Conservation (phyloP, 371 early-diverging fungal genomes). For the Lichtheimia ornata region DNA sequence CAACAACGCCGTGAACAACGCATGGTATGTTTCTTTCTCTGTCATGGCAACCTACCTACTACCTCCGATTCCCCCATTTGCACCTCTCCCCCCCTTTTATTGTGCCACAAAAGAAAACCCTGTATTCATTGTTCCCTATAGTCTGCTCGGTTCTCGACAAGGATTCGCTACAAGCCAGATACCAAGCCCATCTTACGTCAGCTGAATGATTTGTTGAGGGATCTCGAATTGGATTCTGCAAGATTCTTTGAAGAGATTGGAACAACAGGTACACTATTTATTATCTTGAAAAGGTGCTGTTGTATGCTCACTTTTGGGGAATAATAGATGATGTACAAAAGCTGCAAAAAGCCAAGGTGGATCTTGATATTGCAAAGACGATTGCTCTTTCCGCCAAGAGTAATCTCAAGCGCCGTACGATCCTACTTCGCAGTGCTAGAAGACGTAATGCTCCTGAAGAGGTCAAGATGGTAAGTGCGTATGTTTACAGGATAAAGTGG, state of each 20-base stretch:
- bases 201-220: conserved; percentile 39
- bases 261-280: conserved; percentile 32
- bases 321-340: conserved; percentile 42
- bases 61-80: no score
- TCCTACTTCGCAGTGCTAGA: conserved; percentile 28
- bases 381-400: conserved; percentile 48
- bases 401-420: conserved; percentile 42
- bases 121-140: neutral
- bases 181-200: conserved; percentile 48
- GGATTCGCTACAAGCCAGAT: conserved; percentile 50
- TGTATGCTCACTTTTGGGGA: neutral
- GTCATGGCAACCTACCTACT: neutral
- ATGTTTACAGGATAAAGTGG: no score
- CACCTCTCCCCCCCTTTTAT: no score
- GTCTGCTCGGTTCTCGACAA: conserved; percentile 21
- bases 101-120: no score
- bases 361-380: conserved; percentile 52
- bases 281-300: neutral
- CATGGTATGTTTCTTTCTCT: conserved; percentile 9
- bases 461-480: conserved; percentile 30
- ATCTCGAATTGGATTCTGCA: conserved; percentile 46
- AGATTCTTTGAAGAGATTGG: conserved; percentile 45
- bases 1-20: conserved; percentile 16
- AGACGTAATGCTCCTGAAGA: conserved; percentile 28
- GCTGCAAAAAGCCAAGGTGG: conserved; percentile 48